Percentiles rank a stretch among this genome's conserved stretches.
phyloP scores from a whole-genome alignment of 257 asterid genomes.

The Solanum virginianum region DNA sequence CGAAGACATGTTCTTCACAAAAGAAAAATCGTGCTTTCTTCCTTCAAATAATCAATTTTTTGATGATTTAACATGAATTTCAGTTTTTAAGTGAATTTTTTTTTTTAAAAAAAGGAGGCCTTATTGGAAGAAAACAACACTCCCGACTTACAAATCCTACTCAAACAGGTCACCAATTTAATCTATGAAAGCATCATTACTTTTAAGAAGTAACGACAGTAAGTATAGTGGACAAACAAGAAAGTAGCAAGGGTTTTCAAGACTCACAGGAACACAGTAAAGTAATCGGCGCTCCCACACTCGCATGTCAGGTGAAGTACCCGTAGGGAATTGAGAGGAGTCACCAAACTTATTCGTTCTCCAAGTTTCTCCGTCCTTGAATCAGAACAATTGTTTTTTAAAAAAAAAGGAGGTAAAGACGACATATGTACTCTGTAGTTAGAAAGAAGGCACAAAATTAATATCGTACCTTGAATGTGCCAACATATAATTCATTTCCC shows the following conservation, averaged over 20 bases:
- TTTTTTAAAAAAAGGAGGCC: not conserved
- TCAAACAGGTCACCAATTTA: not conserved
- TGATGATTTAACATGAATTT: not conserved
- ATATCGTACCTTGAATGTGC: conserved; percentile 64
- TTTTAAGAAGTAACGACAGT: not conserved
- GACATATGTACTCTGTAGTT: not conserved
- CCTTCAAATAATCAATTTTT: not conserved
- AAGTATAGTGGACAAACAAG: not conserved
- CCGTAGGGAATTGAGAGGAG: conserved; percentile 36
- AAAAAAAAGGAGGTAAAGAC: not conserved
- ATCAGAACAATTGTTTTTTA: not conserved
- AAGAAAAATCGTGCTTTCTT: not conserved
- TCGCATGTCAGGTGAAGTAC: conserved; percentile 38
- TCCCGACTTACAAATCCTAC: not conserved
- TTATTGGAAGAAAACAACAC: not conserved
- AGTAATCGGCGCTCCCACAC: conserved; percentile 86
- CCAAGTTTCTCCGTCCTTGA: conserved; percentile 74
- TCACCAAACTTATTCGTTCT: conserved; percentile 79
- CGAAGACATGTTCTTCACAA: not conserved
- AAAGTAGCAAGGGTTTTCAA: not conserved
- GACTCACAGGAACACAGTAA: conserved; percentile 77
- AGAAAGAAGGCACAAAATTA: not conserved
- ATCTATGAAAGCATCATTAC: not conserved
- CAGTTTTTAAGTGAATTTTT: not conserved
- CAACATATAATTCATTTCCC: conserved; percentile 75